Evolutionary conservation across 2,329 filamentous ascomycete genomes (phyloP).

Genomic region (Ophiostoma perfectum): DNA sequence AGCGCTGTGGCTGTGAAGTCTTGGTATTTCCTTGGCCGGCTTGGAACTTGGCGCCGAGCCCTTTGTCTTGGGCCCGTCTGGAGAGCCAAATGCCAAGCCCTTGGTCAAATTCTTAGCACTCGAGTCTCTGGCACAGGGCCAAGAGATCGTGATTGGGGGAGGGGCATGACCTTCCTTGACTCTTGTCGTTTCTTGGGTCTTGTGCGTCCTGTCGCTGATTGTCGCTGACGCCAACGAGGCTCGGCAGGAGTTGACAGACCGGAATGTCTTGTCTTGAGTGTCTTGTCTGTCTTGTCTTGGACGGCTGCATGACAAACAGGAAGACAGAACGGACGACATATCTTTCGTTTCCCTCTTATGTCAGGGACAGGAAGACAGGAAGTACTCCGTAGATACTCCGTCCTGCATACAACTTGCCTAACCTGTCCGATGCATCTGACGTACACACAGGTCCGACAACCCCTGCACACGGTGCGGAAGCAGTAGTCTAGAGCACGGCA

Average conservation of each 20-base stretch:
- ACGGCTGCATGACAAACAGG: no score
- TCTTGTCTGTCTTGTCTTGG: no score
- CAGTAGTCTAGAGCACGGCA: neutral
- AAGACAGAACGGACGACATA: no score
- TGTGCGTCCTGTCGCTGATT: neutral
- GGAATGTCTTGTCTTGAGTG: neutral
- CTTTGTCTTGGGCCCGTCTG: conserved; percentile 1
- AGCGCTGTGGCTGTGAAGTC: conserved; percentile 16
- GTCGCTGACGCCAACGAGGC: conserved; percentile 1
- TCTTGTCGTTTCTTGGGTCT: neutral
- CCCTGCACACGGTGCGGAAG: neutral
- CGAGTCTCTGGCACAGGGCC: neutral
- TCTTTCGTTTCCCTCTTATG: no score
- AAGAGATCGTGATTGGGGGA: neutral
- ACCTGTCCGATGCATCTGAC: no score
- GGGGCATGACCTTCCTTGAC: conserved; percentile 1
- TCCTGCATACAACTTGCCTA: neutral
- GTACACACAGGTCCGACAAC: neutral
- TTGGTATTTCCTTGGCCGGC: conserved; percentile 12
- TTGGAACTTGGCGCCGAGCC: neutral
- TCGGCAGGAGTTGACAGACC: conserved; percentile 10
- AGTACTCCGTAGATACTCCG: neutral
- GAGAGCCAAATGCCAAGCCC: conserved; percentile 6
- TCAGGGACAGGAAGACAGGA: no score
- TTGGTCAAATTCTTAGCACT: conserved; percentile 7